phyloP scores from a whole-genome alignment of 176 grass and related monocot genomes.

The Avena insularis region DNA sequence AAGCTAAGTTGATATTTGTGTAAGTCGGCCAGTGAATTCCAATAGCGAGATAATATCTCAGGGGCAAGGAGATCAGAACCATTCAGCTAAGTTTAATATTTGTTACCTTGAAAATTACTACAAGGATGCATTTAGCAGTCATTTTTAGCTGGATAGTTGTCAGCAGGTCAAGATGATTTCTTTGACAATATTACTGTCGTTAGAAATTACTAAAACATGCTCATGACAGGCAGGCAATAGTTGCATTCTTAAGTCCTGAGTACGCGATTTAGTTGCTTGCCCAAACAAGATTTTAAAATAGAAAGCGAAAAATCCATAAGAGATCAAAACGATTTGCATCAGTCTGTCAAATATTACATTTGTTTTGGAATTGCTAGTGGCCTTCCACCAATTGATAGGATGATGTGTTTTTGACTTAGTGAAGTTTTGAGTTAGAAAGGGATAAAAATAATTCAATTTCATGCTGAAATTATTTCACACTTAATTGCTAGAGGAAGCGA shows the following conservation, averaged over 20 bases:
- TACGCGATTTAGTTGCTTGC: background rate
- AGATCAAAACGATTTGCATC: constrained; percentile 12
- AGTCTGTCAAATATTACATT: background rate
- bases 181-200: background rate
- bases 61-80: background rate
- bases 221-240: constrained; percentile 3
- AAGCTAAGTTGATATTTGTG: constrained; percentile 17
- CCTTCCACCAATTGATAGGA: constrained; percentile 2
- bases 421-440: background rate
- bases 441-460: background rate
- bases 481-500: too few species aligned
- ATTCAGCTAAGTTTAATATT: background rate
- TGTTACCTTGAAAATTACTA: background rate
- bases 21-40: constrained; percentile 10
- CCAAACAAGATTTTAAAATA: background rate
- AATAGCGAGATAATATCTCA: constrained; percentile 23
- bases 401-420: background rate
- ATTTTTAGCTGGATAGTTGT: background rate
- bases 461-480: background rate
- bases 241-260: background rate
- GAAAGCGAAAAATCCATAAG: background rate
- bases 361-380: background rate
- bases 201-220: background rate
- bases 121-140: background rate
- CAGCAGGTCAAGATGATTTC: background rate